Percentiles rank a stretch among this genome's conserved stretches.
These are phyloP conservation scores for Chernovozyma aurita DNA, from an alignment of 1,139 yeast species.

Conservation along the genomic window DNA sequence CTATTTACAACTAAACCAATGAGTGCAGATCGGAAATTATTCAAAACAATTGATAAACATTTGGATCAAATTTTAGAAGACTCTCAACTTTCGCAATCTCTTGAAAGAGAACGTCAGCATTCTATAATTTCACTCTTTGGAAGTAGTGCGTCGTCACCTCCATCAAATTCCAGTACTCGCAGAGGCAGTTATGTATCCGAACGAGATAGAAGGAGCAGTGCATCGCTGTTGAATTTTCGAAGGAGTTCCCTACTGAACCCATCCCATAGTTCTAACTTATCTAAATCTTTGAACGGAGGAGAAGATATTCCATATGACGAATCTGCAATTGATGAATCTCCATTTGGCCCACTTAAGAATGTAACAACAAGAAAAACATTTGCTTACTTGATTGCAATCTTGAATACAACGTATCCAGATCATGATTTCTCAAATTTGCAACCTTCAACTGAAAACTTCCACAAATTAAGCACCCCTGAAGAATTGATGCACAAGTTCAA, in stretches of 20 bases:
- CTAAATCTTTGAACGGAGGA: conserved; percentile 17
- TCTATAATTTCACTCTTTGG: conserved; percentile 35
- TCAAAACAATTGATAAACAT: conserved; percentile 82
- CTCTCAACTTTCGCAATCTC: conserved; percentile 38
- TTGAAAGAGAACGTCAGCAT: conserved; percentile 38
- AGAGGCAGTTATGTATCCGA: conserved; percentile 23
- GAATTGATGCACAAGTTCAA: conserved; percentile 71
- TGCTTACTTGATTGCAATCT: conserved; percentile 84
- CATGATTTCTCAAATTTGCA: conserved; percentile 87
- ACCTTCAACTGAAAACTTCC: conserved; percentile 73
- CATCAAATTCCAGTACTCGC: conserved; percentile 8
- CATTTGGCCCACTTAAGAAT: conserved; percentile 89
- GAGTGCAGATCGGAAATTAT: conserved; percentile 81
- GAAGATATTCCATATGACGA: conserved; percentile 19
- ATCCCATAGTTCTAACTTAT: conserved; percentile 8
- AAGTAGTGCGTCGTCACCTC: conserved; percentile 32
- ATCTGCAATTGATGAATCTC: conserved; percentile 54
- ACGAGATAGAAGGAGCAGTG: conserved; percentile 21
- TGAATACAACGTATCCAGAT: conserved; percentile 92
- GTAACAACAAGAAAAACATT: conserved; percentile 82
- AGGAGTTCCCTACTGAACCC: conserved; percentile 5
- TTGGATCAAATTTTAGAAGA: conserved; percentile 64
- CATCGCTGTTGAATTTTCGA: conserved; percentile 14
- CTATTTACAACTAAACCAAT: conserved; percentile 92
- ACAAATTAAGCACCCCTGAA: conserved; percentile 40